Conservation (phyloP, 2,329 filamentous ascomycete genomes). For the Xylaria sp. region DNA sequence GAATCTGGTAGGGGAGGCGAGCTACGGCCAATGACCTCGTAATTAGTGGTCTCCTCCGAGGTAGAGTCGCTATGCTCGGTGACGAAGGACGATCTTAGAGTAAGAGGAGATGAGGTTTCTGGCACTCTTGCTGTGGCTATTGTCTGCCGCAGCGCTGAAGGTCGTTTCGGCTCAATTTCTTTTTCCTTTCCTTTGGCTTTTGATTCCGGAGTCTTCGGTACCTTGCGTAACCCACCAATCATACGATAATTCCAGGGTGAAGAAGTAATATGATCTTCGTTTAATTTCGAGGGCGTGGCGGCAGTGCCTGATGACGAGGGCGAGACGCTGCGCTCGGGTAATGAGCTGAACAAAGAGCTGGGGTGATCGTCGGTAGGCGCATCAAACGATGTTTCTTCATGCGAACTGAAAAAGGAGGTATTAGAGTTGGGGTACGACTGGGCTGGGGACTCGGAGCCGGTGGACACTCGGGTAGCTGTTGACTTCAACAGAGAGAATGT, state of each 20-base stretch:
- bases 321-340: conserved; percentile 57
- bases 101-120: conserved; percentile 39
- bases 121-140: conserved; percentile 35
- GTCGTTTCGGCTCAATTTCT: conserved; percentile 47
- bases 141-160: conserved; percentile 49
- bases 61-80: conserved; percentile 57
- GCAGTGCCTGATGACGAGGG: conserved; percentile 51
- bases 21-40: conserved; percentile 63
- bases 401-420: conserved; percentile 60
- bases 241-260: conserved; percentile 65
- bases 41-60: conserved; percentile 60
- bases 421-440: conserved; percentile 57
- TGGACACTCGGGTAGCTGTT: conserved; percentile 41
- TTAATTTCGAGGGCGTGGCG: conserved; percentile 47
- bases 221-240: conserved; percentile 65
- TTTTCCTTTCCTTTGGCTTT: conserved; percentile 53
- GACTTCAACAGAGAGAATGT: conserved; percentile 62
- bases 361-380: conserved; percentile 57
- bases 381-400: conserved; percentile 60
- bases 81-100: conserved; percentile 52
- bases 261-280: conserved; percentile 49
- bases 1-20: conserved; percentile 54
- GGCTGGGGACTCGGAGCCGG: conserved; percentile 49
- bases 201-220: conserved; percentile 56
- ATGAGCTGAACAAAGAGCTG: conserved; percentile 61